phyloP scores from a whole-genome alignment of 176 grass and related monocot genomes.

The Triticum turgidum region DNA sequence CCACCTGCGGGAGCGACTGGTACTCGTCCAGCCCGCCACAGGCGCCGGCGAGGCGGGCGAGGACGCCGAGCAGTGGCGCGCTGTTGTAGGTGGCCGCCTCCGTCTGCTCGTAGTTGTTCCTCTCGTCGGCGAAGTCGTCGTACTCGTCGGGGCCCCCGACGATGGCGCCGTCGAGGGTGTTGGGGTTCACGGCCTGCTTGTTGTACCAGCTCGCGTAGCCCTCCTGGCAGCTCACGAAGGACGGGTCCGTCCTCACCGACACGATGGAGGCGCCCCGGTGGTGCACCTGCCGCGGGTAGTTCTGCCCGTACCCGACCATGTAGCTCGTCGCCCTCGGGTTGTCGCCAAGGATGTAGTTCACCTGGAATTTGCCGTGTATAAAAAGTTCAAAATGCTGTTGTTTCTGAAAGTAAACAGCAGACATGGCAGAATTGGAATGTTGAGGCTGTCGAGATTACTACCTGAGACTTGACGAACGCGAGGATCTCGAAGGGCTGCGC shows the following conservation, averaged over 20 bases:
- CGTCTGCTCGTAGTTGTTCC: constrained; percentile 93
- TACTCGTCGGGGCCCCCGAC: constrained; percentile 87
- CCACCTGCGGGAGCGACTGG: constrained; percentile 32
- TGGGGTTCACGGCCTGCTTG: constrained; percentile 57
- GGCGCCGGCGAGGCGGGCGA: constrained; percentile 71
- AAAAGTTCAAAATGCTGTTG: no score
- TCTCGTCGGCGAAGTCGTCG: constrained; percentile 83
- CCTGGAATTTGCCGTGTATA: constrained; percentile 19
- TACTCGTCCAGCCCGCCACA: constrained; percentile 46
- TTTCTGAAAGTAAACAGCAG: no score
- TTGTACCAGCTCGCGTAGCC: constrained; percentile 68
- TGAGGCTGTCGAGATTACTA: no score
- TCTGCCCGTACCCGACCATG: constrained; percentile 84
- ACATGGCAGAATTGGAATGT: no score
- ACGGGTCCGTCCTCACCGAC: constrained; percentile 54
- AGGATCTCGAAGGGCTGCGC: constrained; percentile 55
- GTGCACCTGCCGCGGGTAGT: constrained; percentile 81
- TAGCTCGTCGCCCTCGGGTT: constrained; percentile 91
- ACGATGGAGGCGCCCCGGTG: constrained; percentile 91
- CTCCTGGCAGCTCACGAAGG: constrained; percentile 72
- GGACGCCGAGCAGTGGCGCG: constrained; percentile 80
- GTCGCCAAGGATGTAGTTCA: constrained; percentile 83
- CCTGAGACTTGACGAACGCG: constrained; percentile 52
- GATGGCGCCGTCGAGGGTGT: constrained; percentile 73
- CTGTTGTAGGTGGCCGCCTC: constrained; percentile 92